Conservation (phyloP, 306 rosid genomes). For the Corylus heterophylla region DNA sequence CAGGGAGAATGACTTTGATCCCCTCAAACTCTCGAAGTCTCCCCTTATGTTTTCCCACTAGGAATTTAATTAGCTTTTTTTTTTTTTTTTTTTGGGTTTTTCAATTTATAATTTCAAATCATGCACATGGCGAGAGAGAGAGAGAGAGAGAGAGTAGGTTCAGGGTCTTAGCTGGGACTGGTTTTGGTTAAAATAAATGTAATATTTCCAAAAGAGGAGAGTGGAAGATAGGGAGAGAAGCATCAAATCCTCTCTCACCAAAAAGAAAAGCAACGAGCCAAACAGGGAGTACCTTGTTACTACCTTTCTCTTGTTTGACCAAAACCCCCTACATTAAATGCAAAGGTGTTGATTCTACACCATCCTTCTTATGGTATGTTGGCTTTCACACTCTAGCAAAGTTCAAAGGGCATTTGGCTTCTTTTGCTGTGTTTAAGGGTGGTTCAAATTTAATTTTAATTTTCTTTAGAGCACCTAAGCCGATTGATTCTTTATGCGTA, state of each 20-base stretch:
- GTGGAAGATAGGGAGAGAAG: conserved; percentile 18
- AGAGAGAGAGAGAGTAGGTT: neutral
- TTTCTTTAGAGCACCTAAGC: neutral
- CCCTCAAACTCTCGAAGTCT: conserved; percentile 16
- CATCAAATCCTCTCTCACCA: conserved; percentile 38
- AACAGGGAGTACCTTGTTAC: neutral
- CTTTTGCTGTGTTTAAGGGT: too few relatives aligned
- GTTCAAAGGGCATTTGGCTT: neutral
- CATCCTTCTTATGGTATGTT: conserved; percentile 22
- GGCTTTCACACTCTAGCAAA: conserved; percentile 19
- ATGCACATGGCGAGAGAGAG: conserved; percentile 20
- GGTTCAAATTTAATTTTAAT: too few relatives aligned
- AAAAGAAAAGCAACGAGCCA: conserved; percentile 11
- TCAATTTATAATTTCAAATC: neutral
- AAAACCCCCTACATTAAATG: conserved; percentile 29
- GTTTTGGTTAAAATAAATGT: neutral
- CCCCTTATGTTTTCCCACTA: neutral
- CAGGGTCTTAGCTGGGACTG: neutral
- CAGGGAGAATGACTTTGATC: conserved; percentile 43
- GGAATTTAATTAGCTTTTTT: neutral
- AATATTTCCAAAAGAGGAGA: neutral
- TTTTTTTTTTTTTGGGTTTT: neutral
- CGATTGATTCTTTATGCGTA: neutral
- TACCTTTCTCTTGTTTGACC: conserved; percentile 33
- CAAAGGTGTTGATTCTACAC: conserved; percentile 27